These are phyloP conservation scores for Akanthomyces dipterigenus DNA, from an alignment of 2,329 filamentous ascomycete genomes.

Conservation along the genomic window DNA sequence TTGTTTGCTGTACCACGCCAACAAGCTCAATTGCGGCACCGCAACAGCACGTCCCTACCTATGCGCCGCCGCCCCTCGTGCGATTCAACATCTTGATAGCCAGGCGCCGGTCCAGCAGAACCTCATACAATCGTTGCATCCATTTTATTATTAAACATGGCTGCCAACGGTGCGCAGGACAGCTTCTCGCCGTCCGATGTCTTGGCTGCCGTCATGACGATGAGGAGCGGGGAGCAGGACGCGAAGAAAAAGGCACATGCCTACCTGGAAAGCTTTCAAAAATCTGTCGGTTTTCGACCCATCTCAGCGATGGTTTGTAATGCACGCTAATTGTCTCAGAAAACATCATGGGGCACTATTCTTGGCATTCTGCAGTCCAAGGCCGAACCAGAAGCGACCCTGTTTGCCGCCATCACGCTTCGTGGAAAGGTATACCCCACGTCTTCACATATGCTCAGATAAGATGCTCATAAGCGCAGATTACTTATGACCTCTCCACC, in stretches of 20 bases:
- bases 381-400: constrained; percentile 74
- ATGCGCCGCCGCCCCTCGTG: neutral
- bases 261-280: constrained; percentile 92
- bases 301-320: neutral
- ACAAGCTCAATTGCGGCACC: neutral
- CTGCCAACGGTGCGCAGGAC: constrained; percentile 57
- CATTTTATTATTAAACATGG: constrained; percentile 44
- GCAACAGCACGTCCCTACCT: neutral
- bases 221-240: constrained; percentile 77
- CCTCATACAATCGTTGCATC: neutral
- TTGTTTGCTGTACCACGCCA: neutral
- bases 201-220: constrained; percentile 80
- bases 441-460: neutral
- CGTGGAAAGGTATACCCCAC: constrained; percentile 76
- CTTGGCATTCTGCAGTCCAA: constrained; percentile 80
- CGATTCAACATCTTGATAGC: neutral
- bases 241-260: constrained; percentile 87
- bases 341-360: constrained; percentile 85
- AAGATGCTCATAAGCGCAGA: constrained; percentile 46
- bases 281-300: constrained; percentile 60
- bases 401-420: constrained; percentile 94
- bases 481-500: constrained; percentile 84
- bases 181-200: constrained; percentile 70
- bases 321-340: constrained; percentile 41
- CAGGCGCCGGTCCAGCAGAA: neutral